Evolutionary conservation across 768 basidiomycete genomes (phyloP), one percentile per base, ranked within the genome.

Genomic region (Favolaschia claudopus): DNA sequence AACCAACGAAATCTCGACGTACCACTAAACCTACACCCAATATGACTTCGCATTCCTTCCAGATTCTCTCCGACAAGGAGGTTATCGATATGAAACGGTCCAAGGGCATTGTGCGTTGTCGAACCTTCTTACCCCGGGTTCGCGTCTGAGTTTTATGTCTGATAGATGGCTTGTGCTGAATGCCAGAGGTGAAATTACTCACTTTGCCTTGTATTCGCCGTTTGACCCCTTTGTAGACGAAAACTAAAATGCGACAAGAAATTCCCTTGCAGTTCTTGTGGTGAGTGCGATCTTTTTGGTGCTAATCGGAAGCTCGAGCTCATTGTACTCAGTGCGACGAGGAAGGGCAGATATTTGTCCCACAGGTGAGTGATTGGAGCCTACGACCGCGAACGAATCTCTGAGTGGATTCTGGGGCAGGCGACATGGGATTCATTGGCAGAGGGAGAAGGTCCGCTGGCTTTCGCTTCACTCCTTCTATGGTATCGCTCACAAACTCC

Each of bases 241-340:
- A 53, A 53, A 12, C 40, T 53, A 0, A 53, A 53, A 34, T 53
- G 51, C 51, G 40, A 53, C 40, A 53, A 53, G 33, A 33, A 44
- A 36, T 53, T 53, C 20, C 51, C 51, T 2, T 53, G 51, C 27
- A 44, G 13, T 17, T 43, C 51, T 10, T 53, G 51, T 25, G 51
- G 51, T 53, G n/a, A n/a, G n/a, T n/a, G n/a, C n/a, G n/a, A n/a
- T n/a, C n/a, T n/a, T n/a, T n/a, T n/a, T n/a, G n/a, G n/a, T n/a
- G n/a, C n/a, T n/a, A n/a, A n/a, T n/a, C n/a, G n/a, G n/a, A 2
- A 4, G 3, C 3, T 24, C 4, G 7, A 33, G 12, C n/a, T 40
- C 34, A 7, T n/a, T n/a, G n/a, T n/a, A n/a, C n/a, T n/a, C 15
- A 53, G 51, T 53, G 3, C 51, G 51, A 2, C 40, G 51, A 6